Evolutionary conservation across 2,329 filamentous ascomycete species (phyloP).

Genomic region (Balansia obtecta): DNA sequence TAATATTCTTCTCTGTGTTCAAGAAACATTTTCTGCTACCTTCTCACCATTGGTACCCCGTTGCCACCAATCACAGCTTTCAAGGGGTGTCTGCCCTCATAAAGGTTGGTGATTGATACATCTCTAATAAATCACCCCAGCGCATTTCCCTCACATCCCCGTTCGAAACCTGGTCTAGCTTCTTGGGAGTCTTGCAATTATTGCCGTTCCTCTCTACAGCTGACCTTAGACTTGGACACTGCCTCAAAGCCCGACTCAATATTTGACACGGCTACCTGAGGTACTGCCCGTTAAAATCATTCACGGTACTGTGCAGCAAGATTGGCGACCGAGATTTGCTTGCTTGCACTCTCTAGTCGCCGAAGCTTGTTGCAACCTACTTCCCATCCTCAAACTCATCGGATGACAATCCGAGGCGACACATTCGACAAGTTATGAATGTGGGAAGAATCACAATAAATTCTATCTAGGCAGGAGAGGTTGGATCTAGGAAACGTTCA

Average conservation of each 20-base stretch:
- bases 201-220: background rate
- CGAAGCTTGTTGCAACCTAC: background rate
- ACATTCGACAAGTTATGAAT: background rate
- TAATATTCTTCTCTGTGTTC: background rate
- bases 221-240: background rate
- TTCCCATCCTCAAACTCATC: background rate
- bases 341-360: background rate
- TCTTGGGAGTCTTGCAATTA: background rate
- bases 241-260: background rate
- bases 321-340: background rate
- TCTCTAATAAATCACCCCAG: conserved; percentile 1
- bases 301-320: background rate
- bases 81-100: conserved; percentile 1
- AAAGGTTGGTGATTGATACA: conserved; percentile 6
- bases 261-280: background rate
- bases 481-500: background rate
- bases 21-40: background rate
- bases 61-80: conserved; percentile 3
- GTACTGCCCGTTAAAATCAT: background rate
- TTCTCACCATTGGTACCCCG: background rate
- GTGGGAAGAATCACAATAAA: background rate
- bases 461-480: background rate
- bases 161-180: background rate
- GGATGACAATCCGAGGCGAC: background rate
- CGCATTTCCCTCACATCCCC: background rate